phyloP scores from a whole-genome alignment of 495 filamentous ascomycete genomes.

The Podospora sp. region DNA sequence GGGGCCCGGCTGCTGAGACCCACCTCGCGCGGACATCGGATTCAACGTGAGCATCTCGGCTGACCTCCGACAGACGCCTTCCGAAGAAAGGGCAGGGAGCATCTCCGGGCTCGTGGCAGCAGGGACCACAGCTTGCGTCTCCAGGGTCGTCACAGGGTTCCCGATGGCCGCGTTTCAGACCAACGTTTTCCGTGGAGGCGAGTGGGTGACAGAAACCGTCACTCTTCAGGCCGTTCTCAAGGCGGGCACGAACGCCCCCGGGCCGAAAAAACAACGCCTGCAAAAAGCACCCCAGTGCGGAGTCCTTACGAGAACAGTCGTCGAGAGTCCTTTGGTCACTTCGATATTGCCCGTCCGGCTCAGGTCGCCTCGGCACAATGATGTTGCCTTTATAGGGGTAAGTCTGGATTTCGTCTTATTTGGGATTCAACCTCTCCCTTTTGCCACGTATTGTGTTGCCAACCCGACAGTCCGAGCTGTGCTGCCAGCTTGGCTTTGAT shows the following conservation, averaged over 20 bases:
- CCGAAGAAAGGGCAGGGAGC: background rate
- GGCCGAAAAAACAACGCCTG: constrained; percentile 25
- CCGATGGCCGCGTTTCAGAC: constrained; percentile 53
- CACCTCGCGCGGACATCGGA: background rate
- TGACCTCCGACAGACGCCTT: background rate
- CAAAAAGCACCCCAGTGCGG: constrained; percentile 59
- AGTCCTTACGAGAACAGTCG: constrained; percentile 73
- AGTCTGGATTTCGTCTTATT: constrained; percentile 33
- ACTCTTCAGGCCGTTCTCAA: constrained; percentile 47
- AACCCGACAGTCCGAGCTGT: background rate
- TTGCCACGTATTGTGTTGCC: background rate
- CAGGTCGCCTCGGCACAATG: constrained; percentile 67
- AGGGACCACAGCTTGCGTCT: background rate
- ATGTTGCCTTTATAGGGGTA: constrained; percentile 89
- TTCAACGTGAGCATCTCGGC: background rate
- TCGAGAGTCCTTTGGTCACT: constrained; percentile 74
- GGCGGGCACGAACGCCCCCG: constrained; percentile 33
- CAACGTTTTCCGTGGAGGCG: constrained; percentile 57
- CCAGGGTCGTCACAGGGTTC: no score
- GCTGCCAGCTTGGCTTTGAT: constrained; percentile 20
- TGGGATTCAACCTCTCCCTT: background rate
- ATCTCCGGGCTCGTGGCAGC: background rate
- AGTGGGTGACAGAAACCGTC: constrained; percentile 58
- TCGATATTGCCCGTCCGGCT: constrained; percentile 81
- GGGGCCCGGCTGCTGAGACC: background rate